These are phyloP conservation scores for Flaveria linearis DNA, from an alignment of 129 eudicot genomes.

Conservation along the genomic window DNA sequence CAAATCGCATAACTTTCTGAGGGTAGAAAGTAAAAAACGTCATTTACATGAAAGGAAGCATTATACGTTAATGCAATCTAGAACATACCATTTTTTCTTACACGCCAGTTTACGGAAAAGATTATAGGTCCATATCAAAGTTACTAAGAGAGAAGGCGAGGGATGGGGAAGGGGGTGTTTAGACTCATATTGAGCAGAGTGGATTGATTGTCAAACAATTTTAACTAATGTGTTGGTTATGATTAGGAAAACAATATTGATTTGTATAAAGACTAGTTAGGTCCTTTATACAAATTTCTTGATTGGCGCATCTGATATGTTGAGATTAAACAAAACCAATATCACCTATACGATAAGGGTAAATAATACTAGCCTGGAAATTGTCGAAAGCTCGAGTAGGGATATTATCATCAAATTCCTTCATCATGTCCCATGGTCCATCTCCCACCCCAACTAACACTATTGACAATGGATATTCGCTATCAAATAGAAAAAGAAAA, in stretches of 20 bases:
- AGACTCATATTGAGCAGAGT: too few relatives aligned
- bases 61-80: neutral
- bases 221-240: neutral
- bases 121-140: neutral
- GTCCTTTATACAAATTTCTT: neutral
- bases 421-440: conserved; percentile 99
- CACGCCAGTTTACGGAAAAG: neutral
- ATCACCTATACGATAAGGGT: neutral
- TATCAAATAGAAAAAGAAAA: conserved; percentile 26
- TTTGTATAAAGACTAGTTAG: neutral
- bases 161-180: neutral
- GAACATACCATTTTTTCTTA: neutral
- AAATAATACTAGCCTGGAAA: conserved; percentile 65
- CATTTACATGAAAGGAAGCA: neutral
- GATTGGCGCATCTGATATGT: neutral
- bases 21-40: neutral
- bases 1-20: neutral
- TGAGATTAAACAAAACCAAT: neutral
- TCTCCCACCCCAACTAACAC: conserved; percentile 96
- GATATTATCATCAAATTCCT: conserved; percentile 90
- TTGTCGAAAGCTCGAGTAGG: conserved; percentile 96
- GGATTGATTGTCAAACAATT: neutral
- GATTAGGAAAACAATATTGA: neutral
- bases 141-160: neutral
- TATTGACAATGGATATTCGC: conserved; percentile 87